Percentiles rank a stretch among this genome's conserved stretches.
phyloP scores from a whole-genome alignment of 345 rosid species.

The Streptanthus diversifolius region DNA sequence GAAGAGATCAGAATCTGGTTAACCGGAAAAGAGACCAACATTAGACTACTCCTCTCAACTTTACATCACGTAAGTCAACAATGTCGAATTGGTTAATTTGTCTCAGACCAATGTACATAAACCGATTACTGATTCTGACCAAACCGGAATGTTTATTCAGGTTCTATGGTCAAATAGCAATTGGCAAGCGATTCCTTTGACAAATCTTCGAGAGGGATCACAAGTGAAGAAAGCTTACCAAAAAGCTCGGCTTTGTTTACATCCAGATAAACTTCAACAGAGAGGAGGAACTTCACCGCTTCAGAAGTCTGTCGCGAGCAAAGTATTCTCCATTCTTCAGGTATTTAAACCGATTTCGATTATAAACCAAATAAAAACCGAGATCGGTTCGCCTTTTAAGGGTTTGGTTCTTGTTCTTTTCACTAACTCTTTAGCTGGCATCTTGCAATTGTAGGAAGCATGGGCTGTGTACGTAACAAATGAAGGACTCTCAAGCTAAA shows the following conservation, averaged over 20 bases:
- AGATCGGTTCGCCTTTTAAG: background rate
- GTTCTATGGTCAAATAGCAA: slow-evolving; percentile 75
- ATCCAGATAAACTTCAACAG: slow-evolving; percentile 91
- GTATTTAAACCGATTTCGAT: slow-evolving; percentile 31
- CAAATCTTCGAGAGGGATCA: slow-evolving; percentile 59
- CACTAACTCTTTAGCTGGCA: background rate
- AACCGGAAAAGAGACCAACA: slow-evolving; percentile 69
- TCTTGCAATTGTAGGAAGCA: slow-evolving; percentile 51
- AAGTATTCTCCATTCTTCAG: slow-evolving; percentile 80
- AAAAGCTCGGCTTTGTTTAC: slow-evolving; percentile 87
- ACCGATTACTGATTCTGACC: background rate
- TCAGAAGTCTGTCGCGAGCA: slow-evolving; percentile 72
- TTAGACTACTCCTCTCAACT: slow-evolving; percentile 70
- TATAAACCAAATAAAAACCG: background rate
- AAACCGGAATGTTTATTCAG: slow-evolving; percentile 36
- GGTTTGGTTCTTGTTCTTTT: background rate
- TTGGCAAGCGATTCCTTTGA: slow-evolving; percentile 57
- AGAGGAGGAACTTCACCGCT: slow-evolving; percentile 58
- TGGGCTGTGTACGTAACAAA: slow-evolving; percentile 61
- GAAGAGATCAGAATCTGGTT: slow-evolving; percentile 71
- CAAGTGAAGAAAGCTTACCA: slow-evolving; percentile 91
- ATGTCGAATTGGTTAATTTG: background rate
- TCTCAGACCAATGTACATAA: background rate
- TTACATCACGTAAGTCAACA: slow-evolving; percentile 55
- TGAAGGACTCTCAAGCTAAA: slow-evolving; percentile 44